Evolutionary conservation across 2,329 filamentous ascomycete genomes (phyloP), one percentile per base, ranked within the genome.

Genomic region (Penicillium sp.): DNA sequence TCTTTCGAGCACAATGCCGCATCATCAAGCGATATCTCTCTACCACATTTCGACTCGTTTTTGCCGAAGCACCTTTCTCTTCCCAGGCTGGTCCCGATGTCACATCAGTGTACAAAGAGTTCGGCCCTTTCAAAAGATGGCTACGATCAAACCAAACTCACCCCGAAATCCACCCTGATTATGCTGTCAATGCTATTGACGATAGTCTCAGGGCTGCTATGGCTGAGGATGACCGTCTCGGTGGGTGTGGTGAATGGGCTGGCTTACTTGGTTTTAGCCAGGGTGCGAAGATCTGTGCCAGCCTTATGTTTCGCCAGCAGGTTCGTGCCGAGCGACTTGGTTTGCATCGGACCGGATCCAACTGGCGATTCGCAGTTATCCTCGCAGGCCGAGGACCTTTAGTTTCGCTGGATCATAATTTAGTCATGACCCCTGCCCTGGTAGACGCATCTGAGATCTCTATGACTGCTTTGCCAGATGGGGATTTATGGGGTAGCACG

Each of bases 1-100:
- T 91, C 69, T 91, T 91, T 75, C 76, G 80, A 58, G 70, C 81
- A 14, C 89, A 92, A 74, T 83, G 84, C 62, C 87, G 89, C 60
- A 75, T 76, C 6, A 69, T 84, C 6, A 74, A 77, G 52, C 65
- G 68, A 48, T 66, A 74, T 56, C 80, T 90, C 0, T 67, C 73
- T 47, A 70, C 79, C 5, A 72, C 79, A 48, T 90, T 91, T 70
- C 85, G 89, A 42, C 80, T 91, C 62, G 84, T 88, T 65, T 93
- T 88, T 74, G 84, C 83, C 61, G 83, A 91, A 63, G 89, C 79
- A 0, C 88, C 88, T 1, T 89, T 86, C 69, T 76, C 79, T 56
- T 86, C 83, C 62, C 68, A 77, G 2, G 74, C 87, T 1, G 85
- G 87, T 38, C 78, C 83, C 0, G 85, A 83, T 61, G 83, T 91